Evolutionary conservation across 371 early-diverging fungal species (phyloP).

Genomic region (Actinomucor elegans): DNA sequence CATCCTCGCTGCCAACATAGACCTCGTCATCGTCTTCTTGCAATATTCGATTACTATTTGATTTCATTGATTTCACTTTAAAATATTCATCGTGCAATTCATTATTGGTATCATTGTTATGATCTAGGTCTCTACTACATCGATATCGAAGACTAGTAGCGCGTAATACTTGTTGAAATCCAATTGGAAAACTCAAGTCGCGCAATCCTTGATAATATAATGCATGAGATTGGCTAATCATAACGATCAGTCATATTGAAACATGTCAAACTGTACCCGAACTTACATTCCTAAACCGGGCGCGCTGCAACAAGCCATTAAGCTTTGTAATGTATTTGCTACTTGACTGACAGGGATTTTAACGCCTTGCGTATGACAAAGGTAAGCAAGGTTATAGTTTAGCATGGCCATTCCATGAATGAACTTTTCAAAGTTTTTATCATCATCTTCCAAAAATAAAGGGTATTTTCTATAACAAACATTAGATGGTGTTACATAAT

Average conservation of each 20-base stretch:
- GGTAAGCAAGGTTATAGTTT: slow-evolving; percentile 81
- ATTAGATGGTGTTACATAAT: no score
- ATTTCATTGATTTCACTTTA: no score
- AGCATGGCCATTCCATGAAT: slow-evolving; percentile 80
- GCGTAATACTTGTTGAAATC: slow-evolving; percentile 38
- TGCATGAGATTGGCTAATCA: slow-evolving; percentile 39
- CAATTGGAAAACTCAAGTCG: slow-evolving; percentile 32
- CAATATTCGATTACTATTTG: no score
- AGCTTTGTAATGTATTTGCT: slow-evolving; percentile 71
- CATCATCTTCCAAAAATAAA: slow-evolving; percentile 60
- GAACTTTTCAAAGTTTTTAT: slow-evolving; percentile 58
- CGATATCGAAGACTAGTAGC: slow-evolving; percentile 34
- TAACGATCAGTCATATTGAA: background rate
- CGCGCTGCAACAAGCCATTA: slow-evolving; percentile 71
- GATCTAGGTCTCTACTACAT: slow-evolving; percentile 8
- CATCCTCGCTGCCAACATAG: slow-evolving; percentile 27
- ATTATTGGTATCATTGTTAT: background rate
- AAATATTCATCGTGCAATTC: slow-evolving; percentile 20
- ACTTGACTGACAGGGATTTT: slow-evolving; percentile 59
- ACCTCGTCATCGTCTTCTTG: slow-evolving; percentile 17
- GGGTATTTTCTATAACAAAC: slow-evolving; percentile 48
- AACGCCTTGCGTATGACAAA: slow-evolving; percentile 84
- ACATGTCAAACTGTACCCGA: background rate
- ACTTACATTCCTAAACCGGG: slow-evolving; percentile 63
- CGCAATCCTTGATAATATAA: slow-evolving; percentile 26